Conservation (phyloP, 768 basidiomycete genomes). For the Xerocomus potaroensis region DNA sequence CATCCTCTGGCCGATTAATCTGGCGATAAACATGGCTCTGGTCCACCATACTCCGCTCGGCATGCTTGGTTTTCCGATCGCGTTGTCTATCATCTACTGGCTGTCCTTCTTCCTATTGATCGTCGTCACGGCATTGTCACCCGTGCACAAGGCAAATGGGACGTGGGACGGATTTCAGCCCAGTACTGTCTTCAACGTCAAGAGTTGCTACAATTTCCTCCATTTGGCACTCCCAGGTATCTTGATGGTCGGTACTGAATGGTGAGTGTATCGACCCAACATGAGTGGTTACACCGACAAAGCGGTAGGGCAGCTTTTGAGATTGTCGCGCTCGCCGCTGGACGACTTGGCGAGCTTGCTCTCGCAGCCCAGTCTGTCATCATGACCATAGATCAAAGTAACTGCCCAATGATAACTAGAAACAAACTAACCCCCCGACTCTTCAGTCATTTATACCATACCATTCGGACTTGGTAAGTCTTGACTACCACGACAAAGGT, state of each 20-base stretch:
- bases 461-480: conserved; percentile 63
- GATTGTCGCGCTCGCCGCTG: conserved; percentile 75
- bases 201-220: conserved; percentile 54
- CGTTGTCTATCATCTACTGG: conserved; percentile 69
- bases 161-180: conserved; percentile 63
- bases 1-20: conserved; percentile 62
- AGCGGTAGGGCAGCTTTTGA: conserved; percentile 69
- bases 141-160: conserved; percentile 48
- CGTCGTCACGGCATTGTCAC: conserved; percentile 46
- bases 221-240: conserved; percentile 73
- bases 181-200: conserved; percentile 39
- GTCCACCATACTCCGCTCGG: conserved; percentile 62
- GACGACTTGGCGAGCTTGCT: conserved; percentile 59
- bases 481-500: not conserved
- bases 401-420: not conserved
- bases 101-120: conserved; percentile 56
- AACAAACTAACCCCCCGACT: not conserved
- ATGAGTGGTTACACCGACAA: not conserved
- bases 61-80: conserved; percentile 61
- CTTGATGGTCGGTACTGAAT: conserved; percentile 77
- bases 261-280: conserved; percentile 38
- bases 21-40: conserved; percentile 54
- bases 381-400: conserved; percentile 78
- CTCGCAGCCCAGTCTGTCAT: conserved; percentile 75
- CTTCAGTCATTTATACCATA: conserved; percentile 62